A percentile compares a stretch with the other conserved stretches of the same genome.
Evolutionary conservation across 176 grass and related monocot genomes (phyloP).

Genomic region (Avena sativa): DNA sequence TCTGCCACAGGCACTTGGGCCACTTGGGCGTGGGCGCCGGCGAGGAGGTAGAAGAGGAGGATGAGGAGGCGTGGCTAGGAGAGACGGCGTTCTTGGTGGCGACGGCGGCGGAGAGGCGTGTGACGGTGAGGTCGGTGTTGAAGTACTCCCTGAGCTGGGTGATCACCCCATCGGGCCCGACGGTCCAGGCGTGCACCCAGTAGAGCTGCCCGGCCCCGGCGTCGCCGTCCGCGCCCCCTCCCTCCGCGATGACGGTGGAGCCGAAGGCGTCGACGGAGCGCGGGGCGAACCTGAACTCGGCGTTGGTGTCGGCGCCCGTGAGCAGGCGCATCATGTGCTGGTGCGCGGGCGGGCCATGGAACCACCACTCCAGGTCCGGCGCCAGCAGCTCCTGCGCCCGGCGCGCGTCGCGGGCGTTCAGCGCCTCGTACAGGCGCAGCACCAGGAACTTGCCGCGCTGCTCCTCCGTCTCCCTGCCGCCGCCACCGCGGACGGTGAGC

Average conservation of each 20-base stretch:
- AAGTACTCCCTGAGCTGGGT: constrained; percentile 88
- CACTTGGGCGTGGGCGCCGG: background rate
- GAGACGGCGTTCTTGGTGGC: constrained; percentile 27
- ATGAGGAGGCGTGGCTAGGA: background rate
- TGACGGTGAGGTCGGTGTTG: constrained; percentile 85
- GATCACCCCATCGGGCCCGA: constrained; percentile 72
- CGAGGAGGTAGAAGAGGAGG: constrained; percentile 6
- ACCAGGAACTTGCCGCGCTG: constrained; percentile 61
- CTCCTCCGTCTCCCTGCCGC: constrained; percentile 48
- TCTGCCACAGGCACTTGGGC: constrained; percentile 65
- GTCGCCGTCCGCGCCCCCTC: constrained; percentile 39
- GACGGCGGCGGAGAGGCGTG: constrained; percentile 47
- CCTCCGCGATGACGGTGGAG: constrained; percentile 78
- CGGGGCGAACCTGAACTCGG: constrained; percentile 59
- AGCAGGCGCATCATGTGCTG: constrained; percentile 93
- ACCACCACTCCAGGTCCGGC: constrained; percentile 95
- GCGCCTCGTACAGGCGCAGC: constrained; percentile 72
- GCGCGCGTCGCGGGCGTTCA: constrained; percentile 59
- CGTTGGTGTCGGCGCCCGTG: constrained; percentile 53
- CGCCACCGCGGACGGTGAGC: background rate
- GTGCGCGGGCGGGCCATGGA: constrained; percentile 76
- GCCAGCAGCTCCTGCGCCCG: constrained; percentile 66
- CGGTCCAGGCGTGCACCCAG: constrained; percentile 95
- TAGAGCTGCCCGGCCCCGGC: constrained; percentile 34
- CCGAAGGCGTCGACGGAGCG: constrained; percentile 63